Percentiles rank a stretch among this genome's conserved stretches.
phyloP scores from a whole-genome alignment of 2,329 filamentous ascomycete genomes.

The Calonectria henricotiae region DNA sequence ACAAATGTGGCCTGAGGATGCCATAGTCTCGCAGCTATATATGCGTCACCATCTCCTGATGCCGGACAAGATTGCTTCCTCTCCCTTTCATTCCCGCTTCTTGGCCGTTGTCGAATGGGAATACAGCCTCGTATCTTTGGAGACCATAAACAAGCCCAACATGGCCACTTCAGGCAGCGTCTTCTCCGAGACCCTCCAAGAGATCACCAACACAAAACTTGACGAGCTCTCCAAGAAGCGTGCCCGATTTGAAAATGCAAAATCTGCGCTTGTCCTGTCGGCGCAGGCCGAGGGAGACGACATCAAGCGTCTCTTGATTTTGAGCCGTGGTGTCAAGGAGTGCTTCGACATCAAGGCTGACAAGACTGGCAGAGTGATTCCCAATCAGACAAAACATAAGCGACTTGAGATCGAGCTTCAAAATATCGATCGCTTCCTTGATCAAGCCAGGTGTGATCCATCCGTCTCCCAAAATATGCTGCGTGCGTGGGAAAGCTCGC shows the following conservation, averaged over 20 bases:
- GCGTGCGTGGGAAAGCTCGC: conserved; percentile 56
- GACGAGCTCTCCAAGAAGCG: conserved; percentile 63
- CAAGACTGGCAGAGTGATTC: conserved; percentile 50
- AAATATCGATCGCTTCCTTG: conserved; percentile 61
- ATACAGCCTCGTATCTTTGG: neutral
- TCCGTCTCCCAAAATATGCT: conserved; percentile 59
- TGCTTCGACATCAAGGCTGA: conserved; percentile 56
- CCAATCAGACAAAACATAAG: conserved; percentile 47
- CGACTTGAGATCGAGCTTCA: conserved; percentile 56
- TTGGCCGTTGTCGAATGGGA: neutral
- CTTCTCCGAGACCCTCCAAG: conserved; percentile 62
- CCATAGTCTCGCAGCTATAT: neutral
- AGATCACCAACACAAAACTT: conserved; percentile 64
- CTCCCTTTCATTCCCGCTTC: neutral
- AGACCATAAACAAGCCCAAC: conserved; percentile 5
- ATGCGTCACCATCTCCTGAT: neutral
- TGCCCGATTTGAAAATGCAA: conserved; percentile 58
- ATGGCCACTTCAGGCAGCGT: conserved; percentile 57
- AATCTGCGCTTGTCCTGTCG: conserved; percentile 53
- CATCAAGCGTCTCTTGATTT: conserved; percentile 53
- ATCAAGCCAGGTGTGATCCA: conserved; percentile 61
- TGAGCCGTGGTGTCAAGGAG: conserved; percentile 58
- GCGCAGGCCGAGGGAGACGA: conserved; percentile 51
- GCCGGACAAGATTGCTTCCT: neutral
- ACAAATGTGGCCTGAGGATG: conserved; percentile 11